Evolutionary conservation across 179 eudicot genomes (phyloP).

Genomic region (Spinacia oleracea): DNA sequence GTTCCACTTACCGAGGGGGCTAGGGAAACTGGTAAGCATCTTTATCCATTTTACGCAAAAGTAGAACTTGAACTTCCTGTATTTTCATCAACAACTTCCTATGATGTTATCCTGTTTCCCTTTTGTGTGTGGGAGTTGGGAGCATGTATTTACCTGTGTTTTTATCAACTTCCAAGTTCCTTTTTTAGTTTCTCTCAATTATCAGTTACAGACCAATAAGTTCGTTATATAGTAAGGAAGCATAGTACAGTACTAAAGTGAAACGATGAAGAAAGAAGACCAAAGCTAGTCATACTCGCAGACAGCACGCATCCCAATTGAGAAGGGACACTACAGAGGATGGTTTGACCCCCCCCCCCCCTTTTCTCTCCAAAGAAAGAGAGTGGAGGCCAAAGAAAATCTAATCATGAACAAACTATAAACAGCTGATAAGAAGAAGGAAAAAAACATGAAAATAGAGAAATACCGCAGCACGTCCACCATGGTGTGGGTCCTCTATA

Average conservation of each 20-base stretch:
- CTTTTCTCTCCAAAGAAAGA: too few species aligned
- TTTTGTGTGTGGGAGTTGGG: too few species aligned
- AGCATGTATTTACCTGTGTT: not conserved
- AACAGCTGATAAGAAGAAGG: too few species aligned
- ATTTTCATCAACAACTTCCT: not conserved
- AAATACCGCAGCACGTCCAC: conserved; percentile 81
- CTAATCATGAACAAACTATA: not conserved
- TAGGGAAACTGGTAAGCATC: not conserved
- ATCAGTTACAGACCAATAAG: not conserved
- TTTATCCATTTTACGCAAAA: not conserved
- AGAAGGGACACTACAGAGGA: not conserved
- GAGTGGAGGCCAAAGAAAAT: not conserved
- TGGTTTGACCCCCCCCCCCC: too few species aligned
- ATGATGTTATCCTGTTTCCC: too few species aligned
- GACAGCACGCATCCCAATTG: not conserved
- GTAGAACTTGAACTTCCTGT: not conserved
- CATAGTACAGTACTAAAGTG: not conserved
- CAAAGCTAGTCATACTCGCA: not conserved
- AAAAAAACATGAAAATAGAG: conserved; percentile 13
- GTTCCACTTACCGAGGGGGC: not conserved
- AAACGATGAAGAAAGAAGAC: not conserved
- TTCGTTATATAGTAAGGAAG: not conserved
- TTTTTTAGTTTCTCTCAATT: not conserved
- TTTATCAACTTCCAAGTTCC: not conserved
- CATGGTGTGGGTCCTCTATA: conserved; percentile 79